A percentile compares a stretch with the other conserved stretches of the same genome.
These are phyloP conservation scores for Sparassis latifolia DNA, from an alignment of 1,284 basidiomycete genomes.

Conservation along the genomic window DNA sequence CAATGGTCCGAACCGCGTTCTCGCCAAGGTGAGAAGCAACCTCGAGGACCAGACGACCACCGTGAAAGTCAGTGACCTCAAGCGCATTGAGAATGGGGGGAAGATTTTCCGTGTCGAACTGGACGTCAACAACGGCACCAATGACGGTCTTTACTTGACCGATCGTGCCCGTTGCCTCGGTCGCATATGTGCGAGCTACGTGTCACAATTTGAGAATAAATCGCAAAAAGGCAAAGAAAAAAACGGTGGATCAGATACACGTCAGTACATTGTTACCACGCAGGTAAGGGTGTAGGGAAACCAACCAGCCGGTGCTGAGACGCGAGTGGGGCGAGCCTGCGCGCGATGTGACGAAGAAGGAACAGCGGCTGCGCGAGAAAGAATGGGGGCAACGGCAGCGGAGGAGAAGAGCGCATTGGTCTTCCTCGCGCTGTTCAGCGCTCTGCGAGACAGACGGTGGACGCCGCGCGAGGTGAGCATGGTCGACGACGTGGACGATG, in stretches of 20 bases:
- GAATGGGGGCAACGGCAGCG: constrained; percentile 40
- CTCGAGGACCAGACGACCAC: constrained; percentile 92
- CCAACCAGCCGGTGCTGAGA: constrained; percentile 39
- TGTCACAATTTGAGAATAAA: constrained; percentile 13
- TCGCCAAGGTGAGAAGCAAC: constrained; percentile 97
- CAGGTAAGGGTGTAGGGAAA: constrained; percentile 8
- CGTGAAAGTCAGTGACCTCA: constrained; percentile 90
- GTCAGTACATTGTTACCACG: constrained; percentile 9
- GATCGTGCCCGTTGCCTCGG: constrained; percentile 67
- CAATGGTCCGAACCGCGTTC: constrained; percentile 97
- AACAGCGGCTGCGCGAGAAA: constrained; percentile 29
- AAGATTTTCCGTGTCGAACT: constrained; percentile 86
- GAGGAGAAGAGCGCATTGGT: constrained; percentile 75
- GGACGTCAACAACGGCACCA: constrained; percentile 99
- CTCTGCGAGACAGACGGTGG: constrained; percentile 77
- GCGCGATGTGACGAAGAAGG: constrained; percentile 26
- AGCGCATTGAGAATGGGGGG: constrained; percentile 98
- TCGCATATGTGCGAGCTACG: constrained; percentile 83
- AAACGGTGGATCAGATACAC: constrained; percentile 8
- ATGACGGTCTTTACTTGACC: constrained; percentile 92
- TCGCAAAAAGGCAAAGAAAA: constrained; percentile 10
- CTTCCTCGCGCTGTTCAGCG: constrained; percentile 65
- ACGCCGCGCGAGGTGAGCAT: constrained; percentile 82
- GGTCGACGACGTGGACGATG: constrained; percentile 24
- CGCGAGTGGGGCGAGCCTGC: constrained; percentile 37